These are phyloP conservation scores for Fraxinus quadrangulata DNA, from an alignment of 257 asterid species.

Conservation along the genomic window DNA sequence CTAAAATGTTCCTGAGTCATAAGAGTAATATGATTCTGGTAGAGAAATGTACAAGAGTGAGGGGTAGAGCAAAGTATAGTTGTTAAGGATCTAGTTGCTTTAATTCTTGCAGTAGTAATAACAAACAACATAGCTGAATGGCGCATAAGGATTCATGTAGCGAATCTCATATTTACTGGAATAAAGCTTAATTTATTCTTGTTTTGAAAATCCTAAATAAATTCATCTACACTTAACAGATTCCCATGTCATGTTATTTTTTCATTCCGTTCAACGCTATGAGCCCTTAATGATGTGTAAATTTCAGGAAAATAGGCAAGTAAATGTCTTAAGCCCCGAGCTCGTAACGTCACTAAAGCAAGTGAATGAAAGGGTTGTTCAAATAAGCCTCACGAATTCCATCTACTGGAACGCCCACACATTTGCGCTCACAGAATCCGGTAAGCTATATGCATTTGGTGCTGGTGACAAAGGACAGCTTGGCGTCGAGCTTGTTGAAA, in stretches of 20 bases:
- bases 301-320: conserved; percentile 63
- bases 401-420: conserved; percentile 95
- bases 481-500: conserved; percentile 65
- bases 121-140: too few species aligned
- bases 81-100: too few species aligned
- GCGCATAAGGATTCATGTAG: too few species aligned
- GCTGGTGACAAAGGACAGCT: conserved; percentile 98
- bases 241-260: not conserved
- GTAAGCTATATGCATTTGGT: conserved; percentile 88
- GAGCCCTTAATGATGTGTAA: not conserved
- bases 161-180: too few species aligned
- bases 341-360: conserved; percentile 74
- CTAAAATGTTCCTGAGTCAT: too few species aligned
- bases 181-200: too few species aligned
- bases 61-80: too few species aligned
- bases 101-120: too few species aligned
- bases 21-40: too few species aligned
- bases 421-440: conserved; percentile 86
- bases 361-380: conserved; percentile 83
- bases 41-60: too few species aligned
- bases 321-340: conserved; percentile 72
- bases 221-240: not conserved
- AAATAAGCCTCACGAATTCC: conserved; percentile 89
- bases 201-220: not conserved
- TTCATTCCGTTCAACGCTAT: too few species aligned